Percentiles rank a stretch among this genome's conserved stretches.
Conservation (phyloP, 2,329 filamentous ascomycete species). For the Pyrenochaeta sp. region DNA sequence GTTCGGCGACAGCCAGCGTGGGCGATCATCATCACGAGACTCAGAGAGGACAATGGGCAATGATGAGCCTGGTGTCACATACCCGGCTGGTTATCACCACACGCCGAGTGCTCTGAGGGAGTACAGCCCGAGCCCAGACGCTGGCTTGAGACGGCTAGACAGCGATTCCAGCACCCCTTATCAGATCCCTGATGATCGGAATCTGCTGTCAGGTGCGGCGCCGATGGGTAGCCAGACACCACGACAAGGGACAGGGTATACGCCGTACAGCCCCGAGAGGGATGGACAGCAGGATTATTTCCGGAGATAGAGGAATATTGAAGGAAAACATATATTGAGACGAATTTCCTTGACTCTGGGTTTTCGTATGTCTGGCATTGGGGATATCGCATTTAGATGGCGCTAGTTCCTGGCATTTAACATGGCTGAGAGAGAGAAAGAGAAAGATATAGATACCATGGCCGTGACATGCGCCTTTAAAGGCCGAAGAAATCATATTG, state of each 20-base stretch:
- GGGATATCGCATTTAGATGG: not conserved
- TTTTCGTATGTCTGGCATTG: slow-evolving; percentile 3
- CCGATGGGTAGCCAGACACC: slow-evolving; percentile 43
- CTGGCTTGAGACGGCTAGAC: slow-evolving; percentile 25
- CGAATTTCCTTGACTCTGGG: slow-evolving; percentile 10
- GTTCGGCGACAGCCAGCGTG: slow-evolving; percentile 33
- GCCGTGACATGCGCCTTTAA: not conserved
- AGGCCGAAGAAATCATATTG: not conserved
- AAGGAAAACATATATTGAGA: slow-evolving; percentile 4
- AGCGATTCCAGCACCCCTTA: slow-evolving; percentile 36
- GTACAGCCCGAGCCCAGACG: slow-evolving; percentile 51
- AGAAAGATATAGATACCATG: not conserved
- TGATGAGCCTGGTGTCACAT: slow-evolving; percentile 50
- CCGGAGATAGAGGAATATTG: slow-evolving; percentile 2
- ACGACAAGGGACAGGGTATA: slow-evolving; percentile 22
- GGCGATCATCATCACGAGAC: slow-evolving; percentile 33
- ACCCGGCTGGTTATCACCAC: slow-evolving; percentile 58
- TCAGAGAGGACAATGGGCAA: slow-evolving; percentile 37
- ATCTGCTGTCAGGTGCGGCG: slow-evolving; percentile 41
- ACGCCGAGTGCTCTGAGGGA: slow-evolving; percentile 54
- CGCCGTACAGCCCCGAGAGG: slow-evolving; percentile 40
- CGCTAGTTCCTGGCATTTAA: not conserved
- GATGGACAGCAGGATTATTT: slow-evolving; percentile 36
- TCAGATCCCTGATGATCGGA: slow-evolving; percentile 32
- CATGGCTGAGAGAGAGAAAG: not conserved